Percentiles rank a stretch among this genome's conserved stretches.
These are phyloP conservation scores for Fusarium chlamydosporum DNA, from an alignment of 2,329 filamentous ascomycete species.

Conservation along the genomic window DNA sequence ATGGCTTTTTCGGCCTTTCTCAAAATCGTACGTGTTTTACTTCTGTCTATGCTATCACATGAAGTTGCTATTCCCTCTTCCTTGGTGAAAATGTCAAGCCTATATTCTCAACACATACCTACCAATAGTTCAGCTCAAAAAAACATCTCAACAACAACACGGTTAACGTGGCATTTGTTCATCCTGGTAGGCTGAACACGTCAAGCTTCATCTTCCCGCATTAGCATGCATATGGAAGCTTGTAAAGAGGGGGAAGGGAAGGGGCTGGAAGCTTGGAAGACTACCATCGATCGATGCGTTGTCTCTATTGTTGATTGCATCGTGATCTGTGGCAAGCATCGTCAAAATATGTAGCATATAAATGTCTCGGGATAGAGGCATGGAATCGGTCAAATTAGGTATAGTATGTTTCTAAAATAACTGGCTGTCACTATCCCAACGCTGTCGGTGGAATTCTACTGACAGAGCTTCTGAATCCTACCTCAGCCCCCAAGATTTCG, in stretches of 20 bases:
- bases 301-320: background rate
- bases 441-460: background rate
- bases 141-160: background rate
- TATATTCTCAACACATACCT: too few relatives aligned
- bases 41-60: background rate
- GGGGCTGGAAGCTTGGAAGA: background rate
- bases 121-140: background rate
- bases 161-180: background rate
- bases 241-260: background rate
- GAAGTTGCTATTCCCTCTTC: background rate
- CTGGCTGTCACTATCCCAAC: background rate
- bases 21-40: too few relatives aligned
- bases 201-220: background rate
- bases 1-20: background rate
- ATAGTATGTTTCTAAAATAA: background rate
- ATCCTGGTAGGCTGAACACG: background rate
- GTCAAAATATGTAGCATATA: background rate
- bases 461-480: background rate
- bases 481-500: background rate
- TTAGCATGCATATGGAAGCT: background rate
- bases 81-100: background rate
- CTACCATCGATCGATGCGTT: conserved; percentile 1
- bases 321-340: background rate
- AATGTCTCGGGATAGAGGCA: background rate
- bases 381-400: background rate